Conservation (phyloP, 495 filamentous ascomycete genomes). For the Chaetomidium leptoderma region DNA sequence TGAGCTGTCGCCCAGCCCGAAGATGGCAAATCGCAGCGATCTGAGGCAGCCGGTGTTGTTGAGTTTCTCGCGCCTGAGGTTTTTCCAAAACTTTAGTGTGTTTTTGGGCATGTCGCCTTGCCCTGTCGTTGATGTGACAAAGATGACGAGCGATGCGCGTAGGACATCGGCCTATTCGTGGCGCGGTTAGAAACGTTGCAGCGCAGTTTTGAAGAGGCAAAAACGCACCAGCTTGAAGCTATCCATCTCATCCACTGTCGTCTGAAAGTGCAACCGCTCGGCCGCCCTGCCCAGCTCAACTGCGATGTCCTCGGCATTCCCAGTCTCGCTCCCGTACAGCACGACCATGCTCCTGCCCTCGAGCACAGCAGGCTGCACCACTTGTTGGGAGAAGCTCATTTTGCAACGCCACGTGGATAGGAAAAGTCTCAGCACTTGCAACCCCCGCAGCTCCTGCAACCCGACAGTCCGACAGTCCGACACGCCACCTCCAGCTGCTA, state of each 20-base stretch:
- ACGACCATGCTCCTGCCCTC: conserved; percentile 63
- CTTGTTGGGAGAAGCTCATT: conserved; percentile 13
- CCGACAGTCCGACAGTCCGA: not conserved
- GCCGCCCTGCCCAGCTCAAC: conserved; percentile 69
- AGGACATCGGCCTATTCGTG: conserved; percentile 39
- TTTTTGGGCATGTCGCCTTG: conserved; percentile 90
- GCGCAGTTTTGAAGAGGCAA: not conserved
- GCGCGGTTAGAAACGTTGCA: not conserved
- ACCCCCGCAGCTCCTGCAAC: not conserved
- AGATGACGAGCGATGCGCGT: conserved; percentile 60
- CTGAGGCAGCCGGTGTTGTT: conserved; percentile 63
- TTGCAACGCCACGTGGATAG: not conserved
- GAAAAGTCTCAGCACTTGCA: not conserved
- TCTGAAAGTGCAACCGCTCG: conserved; percentile 71
- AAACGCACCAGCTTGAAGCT: conserved; percentile 67
- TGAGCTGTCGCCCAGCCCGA: conserved; percentile 91
- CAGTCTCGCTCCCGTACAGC: conserved; percentile 91
- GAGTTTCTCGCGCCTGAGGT: conserved; percentile 72
- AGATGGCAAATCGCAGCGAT: conserved; percentile 67
- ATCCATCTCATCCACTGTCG: conserved; percentile 71
- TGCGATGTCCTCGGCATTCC: conserved; percentile 85
- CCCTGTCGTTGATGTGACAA: conserved; percentile 86
- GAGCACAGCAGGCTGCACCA: conserved; percentile 13
- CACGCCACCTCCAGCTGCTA: no score
- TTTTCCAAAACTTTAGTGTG: conserved; percentile 76